These are phyloP conservation scores for Lachnellula suecica DNA, from an alignment of 2,329 filamentous ascomycete genomes.

Conservation along the genomic window DNA sequence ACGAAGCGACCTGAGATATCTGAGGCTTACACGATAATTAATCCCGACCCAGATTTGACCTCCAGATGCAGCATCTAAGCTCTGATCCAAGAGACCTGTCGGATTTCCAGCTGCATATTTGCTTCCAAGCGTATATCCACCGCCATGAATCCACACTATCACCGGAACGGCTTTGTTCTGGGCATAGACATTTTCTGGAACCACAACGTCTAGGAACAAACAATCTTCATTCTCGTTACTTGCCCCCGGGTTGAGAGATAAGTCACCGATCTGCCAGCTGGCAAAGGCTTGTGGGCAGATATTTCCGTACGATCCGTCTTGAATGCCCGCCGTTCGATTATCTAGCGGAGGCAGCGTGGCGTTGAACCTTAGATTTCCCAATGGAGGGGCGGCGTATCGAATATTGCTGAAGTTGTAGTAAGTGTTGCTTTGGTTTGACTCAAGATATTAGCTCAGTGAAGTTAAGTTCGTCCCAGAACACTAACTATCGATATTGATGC, in stretches of 20 bases:
- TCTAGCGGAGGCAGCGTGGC: constrained; percentile 33
- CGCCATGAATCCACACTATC: constrained; percentile 50
- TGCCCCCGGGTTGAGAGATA: constrained; percentile 12
- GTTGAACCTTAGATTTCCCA: constrained; percentile 42
- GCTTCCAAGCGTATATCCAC: constrained; percentile 42
- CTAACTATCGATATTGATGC: constrained; percentile 12
- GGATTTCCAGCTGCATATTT: constrained; percentile 40
- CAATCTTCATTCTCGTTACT: constrained; percentile 40
- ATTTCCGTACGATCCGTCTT: constrained; percentile 29
- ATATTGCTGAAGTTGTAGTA: constrained; percentile 40
- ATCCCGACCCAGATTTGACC: constrained; percentile 37
- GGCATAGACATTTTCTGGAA: constrained; percentile 36
- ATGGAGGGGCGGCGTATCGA: constrained; percentile 41
- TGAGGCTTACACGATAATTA: too few species aligned
- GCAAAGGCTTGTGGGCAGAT: constrained; percentile 38
- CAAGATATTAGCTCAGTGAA: neutral
- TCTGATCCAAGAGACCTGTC: constrained; percentile 37
- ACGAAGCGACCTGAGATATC: constrained; percentile 23
- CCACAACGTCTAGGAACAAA: constrained; percentile 44
- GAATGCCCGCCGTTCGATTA: constrained; percentile 29
- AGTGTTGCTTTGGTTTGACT: constrained; percentile 21
- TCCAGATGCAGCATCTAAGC: constrained; percentile 30
- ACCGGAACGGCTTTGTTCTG: constrained; percentile 37
- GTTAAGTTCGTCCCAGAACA: too few species aligned
- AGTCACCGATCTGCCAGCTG: constrained; percentile 10